phyloP scores from a whole-genome alignment of 306 rosid genomes.

The Rosa chinensis region DNA sequence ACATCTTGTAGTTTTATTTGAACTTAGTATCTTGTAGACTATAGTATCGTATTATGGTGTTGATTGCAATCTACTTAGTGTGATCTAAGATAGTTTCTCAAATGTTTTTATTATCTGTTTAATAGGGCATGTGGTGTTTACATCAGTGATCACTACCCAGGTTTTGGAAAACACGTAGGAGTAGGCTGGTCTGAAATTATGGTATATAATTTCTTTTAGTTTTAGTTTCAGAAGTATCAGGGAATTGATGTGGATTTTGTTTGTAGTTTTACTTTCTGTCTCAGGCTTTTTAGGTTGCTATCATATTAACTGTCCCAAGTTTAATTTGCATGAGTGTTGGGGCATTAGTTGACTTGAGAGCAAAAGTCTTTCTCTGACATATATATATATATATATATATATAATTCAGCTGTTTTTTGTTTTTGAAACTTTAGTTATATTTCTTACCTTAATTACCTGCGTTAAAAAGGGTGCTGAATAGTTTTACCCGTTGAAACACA shows the following conservation, averaged over 20 bases:
- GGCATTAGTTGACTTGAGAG: not conserved
- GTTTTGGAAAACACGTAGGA: not conserved
- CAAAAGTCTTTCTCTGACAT: not conserved
- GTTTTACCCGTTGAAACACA: not conserved
- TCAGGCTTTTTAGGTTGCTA: not conserved
- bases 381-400: too few relatives aligned
- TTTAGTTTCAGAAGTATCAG: not conserved
- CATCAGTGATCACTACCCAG: not conserved
- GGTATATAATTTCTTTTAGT: not conserved
- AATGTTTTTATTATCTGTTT: not conserved
- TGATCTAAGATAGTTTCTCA: conserved; percentile 3
- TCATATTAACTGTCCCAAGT: not conserved
- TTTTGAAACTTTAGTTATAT: not conserved
- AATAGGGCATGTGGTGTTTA: not conserved
- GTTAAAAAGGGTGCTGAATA: not conserved
- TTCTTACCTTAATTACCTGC: not conserved
- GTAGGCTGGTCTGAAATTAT: not conserved
- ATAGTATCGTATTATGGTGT: conserved; percentile 18
- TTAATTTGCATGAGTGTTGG: not conserved
- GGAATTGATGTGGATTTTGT: not conserved
- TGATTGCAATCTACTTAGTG: conserved; percentile 22
- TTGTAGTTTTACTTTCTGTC: not conserved
- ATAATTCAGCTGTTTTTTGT: not conserved
- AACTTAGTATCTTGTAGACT: conserved; percentile 28
- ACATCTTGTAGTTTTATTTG: conserved; percentile 28